phyloP scores from a whole-genome alignment of 176 grass and related monocot genomes.

The Alloteropsis semialata region DNA sequence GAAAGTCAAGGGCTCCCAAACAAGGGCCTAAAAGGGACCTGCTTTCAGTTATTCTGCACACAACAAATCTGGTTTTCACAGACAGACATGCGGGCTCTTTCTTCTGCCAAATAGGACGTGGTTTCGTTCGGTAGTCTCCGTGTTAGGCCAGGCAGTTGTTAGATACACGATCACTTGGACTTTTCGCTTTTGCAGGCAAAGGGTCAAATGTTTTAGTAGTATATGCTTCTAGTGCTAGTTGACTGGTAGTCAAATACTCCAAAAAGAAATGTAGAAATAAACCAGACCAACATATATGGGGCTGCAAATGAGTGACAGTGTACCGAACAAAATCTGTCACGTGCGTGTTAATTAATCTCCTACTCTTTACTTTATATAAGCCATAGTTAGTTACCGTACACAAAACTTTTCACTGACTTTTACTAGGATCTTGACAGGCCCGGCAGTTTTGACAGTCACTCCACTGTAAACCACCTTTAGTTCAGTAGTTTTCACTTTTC shows the following conservation, averaged over 20 bases:
- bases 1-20: constrained; percentile 29
- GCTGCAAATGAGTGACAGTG: background rate
- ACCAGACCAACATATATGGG: background rate
- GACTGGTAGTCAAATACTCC: constrained; percentile 18
- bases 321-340: constrained; percentile 35
- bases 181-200: background rate
- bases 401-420: constrained; percentile 32
- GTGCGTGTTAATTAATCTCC: background rate
- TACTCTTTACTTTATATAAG: background rate
- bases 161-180: constrained; percentile 21
- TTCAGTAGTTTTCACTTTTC: background rate
- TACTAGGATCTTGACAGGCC: constrained; percentile 22
- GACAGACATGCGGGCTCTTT: background rate
- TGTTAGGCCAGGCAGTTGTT: constrained; percentile 30
- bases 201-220: constrained; percentile 29
- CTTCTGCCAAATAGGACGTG: background rate
- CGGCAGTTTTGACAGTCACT: constrained; percentile 16
- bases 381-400: constrained; percentile 31
- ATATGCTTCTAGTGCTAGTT: background rate
- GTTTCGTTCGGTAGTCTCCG: background rate
- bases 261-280: background rate
- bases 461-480: background rate
- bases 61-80: background rate
- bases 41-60: background rate
- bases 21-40: background rate